Evolutionary conservation across 495 filamentous ascomycete species (phyloP).

Genomic region (Aspergillus ellipticus): DNA sequence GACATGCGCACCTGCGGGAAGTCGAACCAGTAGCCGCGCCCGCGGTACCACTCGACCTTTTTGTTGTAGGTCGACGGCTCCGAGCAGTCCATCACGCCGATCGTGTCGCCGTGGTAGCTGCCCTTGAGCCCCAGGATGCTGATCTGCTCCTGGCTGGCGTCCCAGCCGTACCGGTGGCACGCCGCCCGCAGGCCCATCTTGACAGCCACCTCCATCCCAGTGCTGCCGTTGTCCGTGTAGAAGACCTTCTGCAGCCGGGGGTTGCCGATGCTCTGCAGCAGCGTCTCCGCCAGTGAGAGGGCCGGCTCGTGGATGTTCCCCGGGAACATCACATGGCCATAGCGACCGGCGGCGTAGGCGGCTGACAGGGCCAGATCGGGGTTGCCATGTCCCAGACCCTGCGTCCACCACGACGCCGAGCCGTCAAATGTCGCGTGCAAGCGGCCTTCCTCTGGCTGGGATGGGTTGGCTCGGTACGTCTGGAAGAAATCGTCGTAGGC

Average conservation of each 20-base stretch:
- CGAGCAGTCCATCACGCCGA: constrained; percentile 75
- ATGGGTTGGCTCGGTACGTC: constrained; percentile 32
- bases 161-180: constrained; percentile 60
- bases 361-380: constrained; percentile 62
- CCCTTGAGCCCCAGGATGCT: constrained; percentile 68
- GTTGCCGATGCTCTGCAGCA: constrained; percentile 55
- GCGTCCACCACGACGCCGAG: constrained; percentile 84
- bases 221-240: constrained; percentile 77
- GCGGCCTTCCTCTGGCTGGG: constrained; percentile 12
- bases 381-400: constrained; percentile 74
- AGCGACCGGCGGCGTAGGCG: constrained; percentile 75
- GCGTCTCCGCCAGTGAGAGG: constrained; percentile 54
- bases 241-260: constrained; percentile 63
- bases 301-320: constrained; percentile 70
- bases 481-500: constrained; percentile 74
- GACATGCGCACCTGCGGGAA: constrained; percentile 64
- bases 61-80: constrained; percentile 70
- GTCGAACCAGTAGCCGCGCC: constrained; percentile 71
- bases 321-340: constrained; percentile 83
- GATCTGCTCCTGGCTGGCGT: constrained; percentile 48
- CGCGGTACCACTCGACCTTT: constrained; percentile 76
- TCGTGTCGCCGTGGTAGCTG: constrained; percentile 78
- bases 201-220: constrained; percentile 72
- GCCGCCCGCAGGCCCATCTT: constrained; percentile 74
- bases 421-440: constrained; percentile 67